phyloP scores from a whole-genome alignment of 257 asterid genomes.

The Fraxinus pennsylvanica region DNA sequence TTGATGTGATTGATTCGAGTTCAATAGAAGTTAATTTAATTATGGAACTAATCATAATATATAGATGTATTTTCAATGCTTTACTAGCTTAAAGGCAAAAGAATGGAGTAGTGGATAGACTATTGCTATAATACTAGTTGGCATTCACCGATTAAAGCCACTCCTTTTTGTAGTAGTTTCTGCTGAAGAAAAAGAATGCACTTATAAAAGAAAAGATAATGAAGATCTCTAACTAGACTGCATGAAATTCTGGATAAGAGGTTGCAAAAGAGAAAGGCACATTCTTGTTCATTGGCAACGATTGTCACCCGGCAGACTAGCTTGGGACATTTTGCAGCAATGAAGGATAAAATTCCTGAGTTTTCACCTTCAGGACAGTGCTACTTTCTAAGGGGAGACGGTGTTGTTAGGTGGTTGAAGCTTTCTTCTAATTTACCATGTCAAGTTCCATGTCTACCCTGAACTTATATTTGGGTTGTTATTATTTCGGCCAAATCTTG shows the following conservation, averaged over 20 bases:
- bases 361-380: neutral
- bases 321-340: neutral
- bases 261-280: too few species aligned
- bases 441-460: neutral
- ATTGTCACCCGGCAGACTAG: neutral
- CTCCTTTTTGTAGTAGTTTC: neutral
- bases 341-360: neutral
- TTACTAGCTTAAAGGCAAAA: neutral
- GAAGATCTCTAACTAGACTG: neutral
- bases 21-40: too few species aligned
- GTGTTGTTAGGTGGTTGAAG: neutral
- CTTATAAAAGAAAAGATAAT: neutral
- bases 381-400: neutral
- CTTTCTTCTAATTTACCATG: neutral
- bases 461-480: neutral
- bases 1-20: too few species aligned
- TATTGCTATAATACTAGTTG: neutral
- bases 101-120: neutral
- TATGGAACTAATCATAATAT: neutral
- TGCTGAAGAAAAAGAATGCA: neutral
- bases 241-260: too few species aligned
- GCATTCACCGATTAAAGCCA: neutral
- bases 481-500: neutral
- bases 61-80: neutral
- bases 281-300: neutral